Evolutionary conservation across 2,329 filamentous ascomycete species (phyloP).

Genomic region (Trichoderma sp.): DNA sequence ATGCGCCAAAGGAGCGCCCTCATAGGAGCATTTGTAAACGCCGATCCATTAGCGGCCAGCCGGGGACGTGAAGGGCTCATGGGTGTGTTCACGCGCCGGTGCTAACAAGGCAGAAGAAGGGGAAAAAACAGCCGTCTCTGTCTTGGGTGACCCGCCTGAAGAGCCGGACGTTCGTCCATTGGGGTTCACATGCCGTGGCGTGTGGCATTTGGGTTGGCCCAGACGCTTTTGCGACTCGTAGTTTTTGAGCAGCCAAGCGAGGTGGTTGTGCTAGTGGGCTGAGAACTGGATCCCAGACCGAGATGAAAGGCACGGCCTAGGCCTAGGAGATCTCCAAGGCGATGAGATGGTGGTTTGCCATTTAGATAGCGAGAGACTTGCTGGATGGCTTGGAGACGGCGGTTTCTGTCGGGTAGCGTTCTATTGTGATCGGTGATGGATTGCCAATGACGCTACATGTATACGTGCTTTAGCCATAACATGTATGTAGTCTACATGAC

Average conservation of each 20-base stretch:
- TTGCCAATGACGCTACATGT: not conserved
- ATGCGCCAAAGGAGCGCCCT: conserved; percentile 1
- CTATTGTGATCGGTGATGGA: not conserved
- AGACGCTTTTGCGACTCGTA: not conserved
- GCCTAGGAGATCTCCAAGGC: not conserved
- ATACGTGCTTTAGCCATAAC: not conserved
- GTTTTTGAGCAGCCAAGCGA: not conserved
- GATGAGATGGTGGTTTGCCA: not conserved
- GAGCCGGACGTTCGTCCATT: not conserved
- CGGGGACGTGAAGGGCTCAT: not conserved
- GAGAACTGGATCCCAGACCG: not conserved
- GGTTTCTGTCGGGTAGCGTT: too few relatives aligned
- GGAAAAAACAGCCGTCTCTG: not conserved
- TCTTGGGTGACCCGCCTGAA: not conserved
- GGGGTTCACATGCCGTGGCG: not conserved
- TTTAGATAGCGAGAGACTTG: not conserved
- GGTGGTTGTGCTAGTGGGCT: not conserved
- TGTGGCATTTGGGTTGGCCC: conserved; percentile 14
- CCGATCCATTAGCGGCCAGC: conserved; percentile 2
- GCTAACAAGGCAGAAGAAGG: not conserved
- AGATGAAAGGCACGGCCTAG: not conserved
- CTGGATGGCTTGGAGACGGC: not conserved
- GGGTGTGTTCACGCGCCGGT: not conserved
- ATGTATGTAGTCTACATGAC: not conserved
- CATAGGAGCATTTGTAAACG: not conserved